Evolutionary conservation across 768 basidiomycete species (phyloP).

Genomic region (Serendipita sp.): DNA sequence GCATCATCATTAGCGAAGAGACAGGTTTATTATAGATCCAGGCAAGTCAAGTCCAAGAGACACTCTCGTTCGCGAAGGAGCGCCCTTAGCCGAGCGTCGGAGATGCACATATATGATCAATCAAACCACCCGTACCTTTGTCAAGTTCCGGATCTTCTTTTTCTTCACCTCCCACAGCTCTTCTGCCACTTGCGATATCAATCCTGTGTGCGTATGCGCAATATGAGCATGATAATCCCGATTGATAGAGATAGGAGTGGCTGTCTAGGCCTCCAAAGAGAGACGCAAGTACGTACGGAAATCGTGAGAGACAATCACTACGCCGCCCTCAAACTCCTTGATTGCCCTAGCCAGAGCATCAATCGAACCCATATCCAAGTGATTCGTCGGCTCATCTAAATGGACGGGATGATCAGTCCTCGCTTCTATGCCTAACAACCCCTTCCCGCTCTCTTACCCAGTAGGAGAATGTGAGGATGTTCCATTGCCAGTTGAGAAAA

Average conservation of each 20-base stretch:
- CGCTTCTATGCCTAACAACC: too few relatives aligned
- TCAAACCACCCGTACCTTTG: constrained; percentile 29
- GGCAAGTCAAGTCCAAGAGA: background rate
- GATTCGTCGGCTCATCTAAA: constrained; percentile 86
- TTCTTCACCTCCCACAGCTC: constrained; percentile 98
- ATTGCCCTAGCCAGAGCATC: constrained; percentile 91
- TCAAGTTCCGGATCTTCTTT: constrained; percentile 82
- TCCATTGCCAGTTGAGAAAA: constrained; percentile 97
- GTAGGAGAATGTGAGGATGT: constrained; percentile 83
- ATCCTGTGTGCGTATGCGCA: constrained; percentile 29
- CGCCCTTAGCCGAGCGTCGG: too few relatives aligned
- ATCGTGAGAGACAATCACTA: constrained; percentile 98
- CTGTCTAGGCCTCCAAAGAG: background rate
- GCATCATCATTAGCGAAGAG: background rate
- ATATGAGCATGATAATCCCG: background rate
- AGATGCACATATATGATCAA: background rate
- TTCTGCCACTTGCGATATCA: constrained; percentile 95
- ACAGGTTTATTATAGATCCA: background rate
- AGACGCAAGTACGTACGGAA: constrained; percentile 53
- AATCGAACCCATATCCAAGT: constrained; percentile 96
- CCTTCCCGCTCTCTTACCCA: constrained; percentile 30
- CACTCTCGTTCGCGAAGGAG: background rate
- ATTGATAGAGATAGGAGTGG: constrained; percentile 2
- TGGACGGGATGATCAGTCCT: constrained; percentile 5
- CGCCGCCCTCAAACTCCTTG: constrained; percentile 94